Base-by-base conservation (phyloP, 2,329 filamentous ascomycete species). In the Cercospora sp. region DNA sequence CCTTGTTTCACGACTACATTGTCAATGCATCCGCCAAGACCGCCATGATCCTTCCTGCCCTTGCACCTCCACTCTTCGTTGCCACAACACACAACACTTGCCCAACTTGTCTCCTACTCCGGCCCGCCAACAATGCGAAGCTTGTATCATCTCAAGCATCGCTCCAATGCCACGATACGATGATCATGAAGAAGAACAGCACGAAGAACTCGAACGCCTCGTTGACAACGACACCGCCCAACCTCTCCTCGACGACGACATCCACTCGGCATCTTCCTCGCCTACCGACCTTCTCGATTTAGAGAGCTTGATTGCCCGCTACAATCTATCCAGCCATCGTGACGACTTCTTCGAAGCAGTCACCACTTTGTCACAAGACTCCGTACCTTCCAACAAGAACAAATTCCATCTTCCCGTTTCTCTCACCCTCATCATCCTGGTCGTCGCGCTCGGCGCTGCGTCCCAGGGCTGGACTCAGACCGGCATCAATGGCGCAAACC, bases 261-360 rank as follows among this genome's bases (percentile, higher is more conserved):
- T 12, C 60, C 30, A 33, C 12, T 12, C 39, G 7, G 20, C 28
- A 4, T 18, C 39, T 31, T 12, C n/a, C 20, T 16, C 33, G 26
- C 20, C 18, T 30, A 12, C n/a, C 39, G 39, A 48, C 33, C n/a
- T 13, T 45, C n/a, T 20, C 39, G 18, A 36, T 18, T 4, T 53
- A 28, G 36, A 42, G 36, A 42, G 36, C 16, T 28, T 57, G 57
- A 65, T 67, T 26, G 61, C 58, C 62, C 8, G 30, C 26, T 13
- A 57, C 39, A 23, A 76, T 86, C 0, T 86, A 84, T 73, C 85
- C 82, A 67, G 69, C 82, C 51, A 78, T 81, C n/a, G 77, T 39
- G 8, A 78, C 65, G 75, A 42, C 36, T 42, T 42, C 36, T 42
- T 42, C 36, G 36, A 42, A n/a, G 36, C 36, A 16, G 16, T n/a